Percentiles rank a stretch among this genome's conserved stretches.
Conservation (phyloP, 164 flowering plant genomes). For the Cinnamomum chago region DNA sequence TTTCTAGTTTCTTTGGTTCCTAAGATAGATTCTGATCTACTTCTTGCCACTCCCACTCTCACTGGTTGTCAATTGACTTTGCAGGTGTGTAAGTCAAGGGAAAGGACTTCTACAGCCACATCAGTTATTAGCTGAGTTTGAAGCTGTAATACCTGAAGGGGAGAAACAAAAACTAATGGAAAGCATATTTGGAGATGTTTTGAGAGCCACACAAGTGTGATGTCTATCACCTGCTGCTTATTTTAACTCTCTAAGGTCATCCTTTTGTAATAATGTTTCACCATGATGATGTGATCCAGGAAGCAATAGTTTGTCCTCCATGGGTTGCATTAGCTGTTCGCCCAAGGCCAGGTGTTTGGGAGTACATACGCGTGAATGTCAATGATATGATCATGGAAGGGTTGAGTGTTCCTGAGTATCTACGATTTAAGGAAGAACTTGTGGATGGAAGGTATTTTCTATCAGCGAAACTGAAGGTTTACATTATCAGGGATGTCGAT, state of each 20-base stretch:
- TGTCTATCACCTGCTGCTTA: not conserved
- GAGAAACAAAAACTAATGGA: conserved; percentile 44
- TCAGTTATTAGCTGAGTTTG: conserved; percentile 63
- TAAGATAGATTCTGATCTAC: not conserved
- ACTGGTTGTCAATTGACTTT: conserved; percentile 2
- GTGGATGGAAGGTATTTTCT: conserved; percentile 66
- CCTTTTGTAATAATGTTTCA: not conserved
- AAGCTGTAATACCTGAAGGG: conserved; percentile 38
- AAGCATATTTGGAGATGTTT: conserved; percentile 61
- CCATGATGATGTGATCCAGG: conserved; percentile 34
- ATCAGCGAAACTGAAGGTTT: not conserved
- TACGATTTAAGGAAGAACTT: conserved; percentile 85
- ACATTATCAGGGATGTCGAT: not conserved
- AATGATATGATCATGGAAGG: conserved; percentile 67
- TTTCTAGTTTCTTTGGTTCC: not conserved
- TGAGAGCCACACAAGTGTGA: conserved; percentile 69
- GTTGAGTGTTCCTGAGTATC: conserved; percentile 58
- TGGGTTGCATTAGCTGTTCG: conserved; percentile 94
- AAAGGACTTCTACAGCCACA: conserved; percentile 79
- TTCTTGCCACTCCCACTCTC: not conserved
- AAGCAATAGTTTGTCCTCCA: conserved; percentile 86
- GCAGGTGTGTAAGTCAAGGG: conserved; percentile 70
- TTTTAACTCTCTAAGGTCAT: not conserved
- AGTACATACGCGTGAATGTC: conserved; percentile 72
- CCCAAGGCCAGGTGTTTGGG: conserved; percentile 97